phyloP scores from a whole-genome alignment of 768 basidiomycete genomes.

The Coprinopsis cinerea region DNA sequence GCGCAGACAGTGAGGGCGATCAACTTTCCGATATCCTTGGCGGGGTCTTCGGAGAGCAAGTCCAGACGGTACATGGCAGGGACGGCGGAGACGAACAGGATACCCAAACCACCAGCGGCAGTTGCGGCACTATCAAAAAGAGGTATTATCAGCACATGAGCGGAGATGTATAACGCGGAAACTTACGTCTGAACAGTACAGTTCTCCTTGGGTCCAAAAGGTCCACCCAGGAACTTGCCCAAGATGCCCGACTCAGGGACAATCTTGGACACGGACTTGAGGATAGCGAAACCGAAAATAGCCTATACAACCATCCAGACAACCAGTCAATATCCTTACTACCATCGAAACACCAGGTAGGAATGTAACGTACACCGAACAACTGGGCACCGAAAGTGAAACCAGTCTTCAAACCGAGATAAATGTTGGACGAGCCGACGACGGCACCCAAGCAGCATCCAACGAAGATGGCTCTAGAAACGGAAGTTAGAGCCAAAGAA shows the following conservation, averaged over 20 bases:
- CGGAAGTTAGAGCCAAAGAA: not conserved
- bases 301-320: constrained; percentile 23
- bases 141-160: not conserved
- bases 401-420: constrained; percentile 64
- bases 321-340: not conserved
- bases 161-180: not conserved
- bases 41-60: constrained; percentile 39
- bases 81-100: constrained; percentile 53
- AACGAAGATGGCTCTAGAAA: constrained; percentile 38
- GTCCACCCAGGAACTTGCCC: constrained; percentile 43
- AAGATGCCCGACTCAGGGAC: constrained; percentile 42
- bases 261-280: constrained; percentile 48
- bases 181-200: constrained; percentile 51
- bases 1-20: constrained; percentile 49
- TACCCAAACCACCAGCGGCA: constrained; percentile 52
- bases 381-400: constrained; percentile 61
- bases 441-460: constrained; percentile 47
- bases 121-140: constrained; percentile 39
- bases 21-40: constrained; percentile 48
- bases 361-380: constrained; percentile 41
- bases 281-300: constrained; percentile 56
- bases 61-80: constrained; percentile 56
- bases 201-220: constrained; percentile 63
- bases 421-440: constrained; percentile 59
- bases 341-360: not conserved